Evolutionary conservation across 2,329 filamentous ascomycete genomes (phyloP).

Genomic region (Colletotrichum acutatum): DNA sequence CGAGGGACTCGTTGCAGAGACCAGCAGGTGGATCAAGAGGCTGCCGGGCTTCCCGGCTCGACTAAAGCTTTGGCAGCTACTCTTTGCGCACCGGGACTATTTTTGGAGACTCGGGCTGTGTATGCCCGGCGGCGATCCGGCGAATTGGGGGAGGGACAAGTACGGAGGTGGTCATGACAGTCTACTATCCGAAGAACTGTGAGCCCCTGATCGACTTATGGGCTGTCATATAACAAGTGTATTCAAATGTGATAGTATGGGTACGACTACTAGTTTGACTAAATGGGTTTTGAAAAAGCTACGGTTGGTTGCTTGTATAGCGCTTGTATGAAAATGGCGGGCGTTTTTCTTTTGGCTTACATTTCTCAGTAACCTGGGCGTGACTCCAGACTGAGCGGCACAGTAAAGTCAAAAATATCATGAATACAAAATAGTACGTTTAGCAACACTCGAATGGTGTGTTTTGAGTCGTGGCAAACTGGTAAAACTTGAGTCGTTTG

Average conservation of each 20-base stretch:
- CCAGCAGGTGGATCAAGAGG: constrained; percentile 53
- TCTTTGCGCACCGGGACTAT: constrained; percentile 96
- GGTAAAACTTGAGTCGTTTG: background rate
- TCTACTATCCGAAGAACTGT: constrained; percentile 31
- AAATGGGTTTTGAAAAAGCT: background rate
- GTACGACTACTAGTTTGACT: background rate
- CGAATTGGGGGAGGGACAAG: constrained; percentile 70
- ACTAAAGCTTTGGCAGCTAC: constrained; percentile 88
- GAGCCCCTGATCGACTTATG: background rate
- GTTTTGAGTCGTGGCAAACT: background rate
- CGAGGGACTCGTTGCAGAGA: background rate
- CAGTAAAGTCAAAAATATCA: background rate
- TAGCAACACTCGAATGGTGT: background rate
- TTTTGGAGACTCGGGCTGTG: constrained; percentile 95
- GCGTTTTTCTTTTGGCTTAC: background rate
- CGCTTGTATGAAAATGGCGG: background rate
- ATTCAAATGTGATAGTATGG: background rate
- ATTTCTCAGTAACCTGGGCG: background rate
- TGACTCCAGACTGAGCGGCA: background rate
- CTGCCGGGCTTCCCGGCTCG: constrained; percentile 64
- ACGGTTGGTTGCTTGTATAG: background rate
- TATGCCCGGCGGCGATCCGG: constrained; percentile 80
- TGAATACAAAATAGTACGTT: background rate
- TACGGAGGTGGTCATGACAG: constrained; percentile 38
- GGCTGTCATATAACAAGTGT: background rate